These are phyloP conservation scores for Liquidambar formosana DNA, from an alignment of 164 flowering plant genomes.

Conservation along the genomic window DNA sequence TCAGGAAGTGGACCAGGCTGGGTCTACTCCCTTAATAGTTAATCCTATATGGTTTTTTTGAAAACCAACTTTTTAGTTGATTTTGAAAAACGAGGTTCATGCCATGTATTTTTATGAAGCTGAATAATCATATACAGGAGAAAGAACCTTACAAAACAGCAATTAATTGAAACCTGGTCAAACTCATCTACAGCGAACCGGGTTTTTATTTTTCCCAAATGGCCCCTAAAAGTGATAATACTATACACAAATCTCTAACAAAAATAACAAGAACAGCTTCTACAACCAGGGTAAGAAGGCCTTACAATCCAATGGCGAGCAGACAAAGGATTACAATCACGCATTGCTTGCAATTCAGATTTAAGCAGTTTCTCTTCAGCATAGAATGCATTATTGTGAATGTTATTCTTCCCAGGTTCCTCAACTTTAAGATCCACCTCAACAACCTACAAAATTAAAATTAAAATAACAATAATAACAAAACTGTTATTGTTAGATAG, in stretches of 20 bases:
- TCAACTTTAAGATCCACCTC: slow-evolving; percentile 80
- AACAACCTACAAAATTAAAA: slow-evolving; percentile 51
- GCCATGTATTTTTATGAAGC: too few relatives aligned
- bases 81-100: too few relatives aligned
- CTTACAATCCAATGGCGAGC: slow-evolving; percentile 97
- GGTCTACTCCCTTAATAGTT: too few relatives aligned
- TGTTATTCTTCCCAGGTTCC: slow-evolving; percentile 73
- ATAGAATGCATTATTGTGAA: slow-evolving; percentile 87
- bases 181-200: too few relatives aligned
- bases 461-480: neutral
- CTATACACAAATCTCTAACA: neutral
- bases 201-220: too few relatives aligned
- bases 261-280: neutral
- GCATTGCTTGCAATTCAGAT: slow-evolving; percentile 85
- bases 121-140: too few relatives aligned
- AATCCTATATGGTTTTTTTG: too few relatives aligned
- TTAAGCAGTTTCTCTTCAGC: slow-evolving; percentile 79
- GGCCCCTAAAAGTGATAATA: too few relatives aligned
- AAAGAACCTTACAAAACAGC: too few relatives aligned
- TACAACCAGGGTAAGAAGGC: slow-evolving; percentile 3
- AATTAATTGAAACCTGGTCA: too few relatives aligned
- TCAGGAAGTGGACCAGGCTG: too few relatives aligned
- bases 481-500: neutral
- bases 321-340: slow-evolving; percentile 73
- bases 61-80: too few relatives aligned